A percentile compares a stretch with the other conserved stretches of the same genome.
Conservation (phyloP, 345 rosid genomes). For the Carallia brachiata region DNA sequence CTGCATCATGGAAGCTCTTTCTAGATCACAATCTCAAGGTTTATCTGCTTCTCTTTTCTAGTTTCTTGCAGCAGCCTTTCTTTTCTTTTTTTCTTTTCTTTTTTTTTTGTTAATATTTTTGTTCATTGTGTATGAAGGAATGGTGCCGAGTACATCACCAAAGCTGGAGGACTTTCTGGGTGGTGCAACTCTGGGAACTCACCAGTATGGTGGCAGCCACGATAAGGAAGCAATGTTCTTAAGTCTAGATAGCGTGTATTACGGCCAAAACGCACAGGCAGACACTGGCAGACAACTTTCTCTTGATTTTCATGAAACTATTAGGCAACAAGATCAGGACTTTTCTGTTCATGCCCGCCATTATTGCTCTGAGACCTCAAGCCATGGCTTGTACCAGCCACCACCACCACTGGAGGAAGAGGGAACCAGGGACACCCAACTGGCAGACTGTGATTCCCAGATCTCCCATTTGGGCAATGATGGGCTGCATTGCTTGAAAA, state of each 20-base stretch:
- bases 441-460: conserved; percentile 30
- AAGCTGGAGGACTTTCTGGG: conserved; percentile 77
- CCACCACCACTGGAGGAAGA: conserved; percentile 22
- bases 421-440: conserved; percentile 29
- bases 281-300: conserved; percentile 35
- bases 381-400: conserved; percentile 34
- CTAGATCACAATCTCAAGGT: conserved; percentile 63
- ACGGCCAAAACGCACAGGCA: conserved; percentile 31
- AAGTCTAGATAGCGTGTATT: conserved; percentile 47
- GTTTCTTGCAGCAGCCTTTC: not conserved
- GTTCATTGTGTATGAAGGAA: conserved; percentile 24
- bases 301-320: conserved; percentile 28
- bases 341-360: conserved; percentile 32
- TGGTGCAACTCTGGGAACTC: conserved; percentile 44
- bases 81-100: conserved; percentile 1
- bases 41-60: not conserved
- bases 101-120: not conserved
- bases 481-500: conserved; percentile 32
- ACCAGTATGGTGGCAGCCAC: conserved; percentile 34
- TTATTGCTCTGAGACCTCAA: conserved; percentile 28
- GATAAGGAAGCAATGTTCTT: conserved; percentile 43
- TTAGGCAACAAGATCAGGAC: conserved; percentile 31
- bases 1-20: conserved; percentile 71
- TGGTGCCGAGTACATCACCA: conserved; percentile 52
- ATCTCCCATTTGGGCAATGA: conserved; percentile 32